phyloP scores from a whole-genome alignment of 148 eudicot species.

The Rhododendron vialii region DNA sequence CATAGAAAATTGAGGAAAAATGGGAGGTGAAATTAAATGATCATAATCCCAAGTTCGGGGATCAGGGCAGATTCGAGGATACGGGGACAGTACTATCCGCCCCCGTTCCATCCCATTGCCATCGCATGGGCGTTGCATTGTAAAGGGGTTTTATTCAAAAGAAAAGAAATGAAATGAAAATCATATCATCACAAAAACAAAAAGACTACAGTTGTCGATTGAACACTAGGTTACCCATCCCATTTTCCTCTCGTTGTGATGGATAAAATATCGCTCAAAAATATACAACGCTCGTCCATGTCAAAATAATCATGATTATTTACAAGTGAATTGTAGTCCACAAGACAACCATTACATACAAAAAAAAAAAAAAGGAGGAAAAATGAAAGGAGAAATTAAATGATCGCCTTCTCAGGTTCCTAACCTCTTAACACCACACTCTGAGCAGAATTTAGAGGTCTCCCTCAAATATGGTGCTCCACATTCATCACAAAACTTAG shows the following conservation, averaged over 20 bases:
- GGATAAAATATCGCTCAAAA: neutral
- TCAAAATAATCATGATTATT: neutral
- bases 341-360: neutral
- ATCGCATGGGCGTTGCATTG: too few relatives aligned
- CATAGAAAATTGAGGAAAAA: neutral
- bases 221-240: neutral
- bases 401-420: conserved; percentile 41
- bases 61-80: too few relatives aligned
- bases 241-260: neutral
- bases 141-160: too few relatives aligned
- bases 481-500: conserved; percentile 96
- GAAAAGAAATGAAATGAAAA: too few relatives aligned
- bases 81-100: too few relatives aligned
- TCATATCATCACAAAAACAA: too few relatives aligned
- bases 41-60: conserved; percentile 32
- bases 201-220: too few relatives aligned
- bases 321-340: neutral
- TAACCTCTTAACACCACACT: conserved; percentile 85
- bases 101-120: too few relatives aligned
- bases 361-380: neutral
- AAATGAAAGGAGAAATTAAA: neutral
- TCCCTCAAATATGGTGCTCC: conserved; percentile 83
- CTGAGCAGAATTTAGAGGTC: conserved; percentile 88
- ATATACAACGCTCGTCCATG: neutral
- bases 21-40: neutral